phyloP scores from a whole-genome alignment of 805 yeast species.

The Starmerella bombi region DNA sequence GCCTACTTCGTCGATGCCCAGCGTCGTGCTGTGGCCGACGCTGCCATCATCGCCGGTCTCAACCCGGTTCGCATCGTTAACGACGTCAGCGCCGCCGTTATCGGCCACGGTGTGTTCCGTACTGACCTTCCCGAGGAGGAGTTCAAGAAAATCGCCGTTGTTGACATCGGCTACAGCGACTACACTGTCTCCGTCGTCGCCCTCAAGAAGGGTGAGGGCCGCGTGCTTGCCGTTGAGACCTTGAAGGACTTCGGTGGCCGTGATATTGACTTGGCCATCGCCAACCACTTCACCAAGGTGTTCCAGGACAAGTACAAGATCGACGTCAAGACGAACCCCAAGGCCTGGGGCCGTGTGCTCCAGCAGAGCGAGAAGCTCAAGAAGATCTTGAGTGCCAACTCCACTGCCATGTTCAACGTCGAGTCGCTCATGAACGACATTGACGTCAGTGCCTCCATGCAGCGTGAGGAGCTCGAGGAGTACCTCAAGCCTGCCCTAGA shows the following conservation, averaged over 20 bases:
- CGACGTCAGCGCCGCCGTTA: constrained; percentile 97
- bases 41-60: constrained; percentile 88
- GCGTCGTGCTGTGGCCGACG: constrained; percentile 92
- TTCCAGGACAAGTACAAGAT: constrained; percentile 86
- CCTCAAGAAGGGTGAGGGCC: constrained; percentile 91
- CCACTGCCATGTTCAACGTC: constrained; percentile 83
- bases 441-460: constrained; percentile 79
- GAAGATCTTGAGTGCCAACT: constrained; percentile 92
- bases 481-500: constrained; percentile 68
- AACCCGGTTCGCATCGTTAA: constrained; percentile 97
- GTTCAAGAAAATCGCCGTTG: constrained; percentile 78
- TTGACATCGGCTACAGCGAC: constrained; percentile 95
- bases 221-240: constrained; percentile 79
- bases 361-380: constrained; percentile 86
- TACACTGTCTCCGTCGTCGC: constrained; percentile 82
- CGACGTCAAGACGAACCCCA: constrained; percentile 79
- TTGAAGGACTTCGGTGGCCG: constrained; percentile 98
- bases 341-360: constrained; percentile 87
- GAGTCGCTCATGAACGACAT: constrained; percentile 97
- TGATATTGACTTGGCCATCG: constrained; percentile 84
- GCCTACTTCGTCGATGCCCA: constrained; percentile 94
- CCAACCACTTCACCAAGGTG: constrained; percentile 88
- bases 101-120: constrained; percentile 98
- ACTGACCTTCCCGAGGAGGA: constrained; percentile 84
- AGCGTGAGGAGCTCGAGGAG: constrained; percentile 88